phyloP scores from a whole-genome alignment of 2,329 filamentous ascomycete genomes.

The Thielaviopsis populi region DNA sequence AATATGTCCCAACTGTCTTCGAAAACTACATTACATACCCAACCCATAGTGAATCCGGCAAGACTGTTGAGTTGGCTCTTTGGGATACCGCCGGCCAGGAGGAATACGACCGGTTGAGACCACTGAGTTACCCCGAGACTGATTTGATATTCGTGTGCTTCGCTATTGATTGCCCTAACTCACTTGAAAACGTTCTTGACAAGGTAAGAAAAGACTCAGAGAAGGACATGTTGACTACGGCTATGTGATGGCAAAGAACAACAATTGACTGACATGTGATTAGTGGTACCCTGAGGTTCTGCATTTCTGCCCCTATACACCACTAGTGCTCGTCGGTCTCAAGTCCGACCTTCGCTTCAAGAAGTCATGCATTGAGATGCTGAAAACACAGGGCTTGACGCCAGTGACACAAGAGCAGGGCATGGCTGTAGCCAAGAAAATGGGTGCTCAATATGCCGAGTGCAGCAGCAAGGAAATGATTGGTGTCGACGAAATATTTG shows the following conservation, averaged over 20 bases:
- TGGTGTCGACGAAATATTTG: slow-evolving; percentile 93
- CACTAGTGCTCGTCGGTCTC: slow-evolving; percentile 85
- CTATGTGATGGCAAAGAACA: background rate
- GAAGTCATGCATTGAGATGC: slow-evolving; percentile 92
- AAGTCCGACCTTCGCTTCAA: slow-evolving; percentile 95
- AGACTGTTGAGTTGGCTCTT: slow-evolving; percentile 87
- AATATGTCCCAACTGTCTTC: slow-evolving; percentile 99
- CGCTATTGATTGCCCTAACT: slow-evolving; percentile 96
- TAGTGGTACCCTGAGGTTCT: slow-evolving; percentile 99
- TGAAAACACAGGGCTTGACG: slow-evolving; percentile 93
- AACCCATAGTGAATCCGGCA: slow-evolving; percentile 71
- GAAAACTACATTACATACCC: slow-evolving; percentile 99
- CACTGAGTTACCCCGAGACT: slow-evolving; percentile 93
- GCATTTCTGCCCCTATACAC: slow-evolving; percentile 96
- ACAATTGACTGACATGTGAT: background rate
- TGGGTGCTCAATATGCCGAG: slow-evolving; percentile 93
- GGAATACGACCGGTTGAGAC: slow-evolving; percentile 91
- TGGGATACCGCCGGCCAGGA: slow-evolving; percentile 99
- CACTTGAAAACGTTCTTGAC: slow-evolving; percentile 94
- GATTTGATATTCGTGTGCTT: slow-evolving; percentile 98
- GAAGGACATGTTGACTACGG: background rate
- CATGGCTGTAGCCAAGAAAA: slow-evolving; percentile 72
- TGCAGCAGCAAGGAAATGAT: slow-evolving; percentile 97
- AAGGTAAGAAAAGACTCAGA: slow-evolving; percentile 49
- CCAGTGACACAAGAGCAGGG: slow-evolving; percentile 89